Evolutionary conservation across 805 yeast species (phyloP).

Genomic region (Zygosaccharomyces bailii): DNA sequence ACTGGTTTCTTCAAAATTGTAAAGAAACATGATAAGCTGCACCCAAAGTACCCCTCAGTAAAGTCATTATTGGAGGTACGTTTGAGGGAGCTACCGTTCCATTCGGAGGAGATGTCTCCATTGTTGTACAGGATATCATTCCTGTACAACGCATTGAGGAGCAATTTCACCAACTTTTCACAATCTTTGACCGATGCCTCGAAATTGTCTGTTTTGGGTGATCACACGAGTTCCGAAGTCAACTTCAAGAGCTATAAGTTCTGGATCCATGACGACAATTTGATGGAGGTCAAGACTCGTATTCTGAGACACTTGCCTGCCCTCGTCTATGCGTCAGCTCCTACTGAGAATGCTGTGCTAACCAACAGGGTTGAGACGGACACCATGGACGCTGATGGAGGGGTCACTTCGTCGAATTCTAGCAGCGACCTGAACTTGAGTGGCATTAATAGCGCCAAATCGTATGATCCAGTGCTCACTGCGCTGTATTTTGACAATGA

Average conservation of each 20-base stretch:
- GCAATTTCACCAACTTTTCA: slow-evolving; percentile 41
- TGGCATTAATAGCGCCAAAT: slow-evolving; percentile 36
- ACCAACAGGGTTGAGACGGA: slow-evolving; percentile 29
- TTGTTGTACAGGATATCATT: slow-evolving; percentile 77
- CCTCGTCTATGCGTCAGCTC: slow-evolving; percentile 57
- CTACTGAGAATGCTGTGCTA: slow-evolving; percentile 34
- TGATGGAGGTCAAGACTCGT: slow-evolving; percentile 97
- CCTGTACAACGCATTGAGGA: slow-evolving; percentile 76
- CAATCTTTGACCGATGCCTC: slow-evolving; percentile 41
- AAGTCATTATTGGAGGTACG: slow-evolving; percentile 86
- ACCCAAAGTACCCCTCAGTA: slow-evolving; percentile 76
- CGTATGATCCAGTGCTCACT: slow-evolving; percentile 77
- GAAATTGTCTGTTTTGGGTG: slow-evolving; percentile 30
- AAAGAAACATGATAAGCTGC: slow-evolving; percentile 92
- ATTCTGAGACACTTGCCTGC: slow-evolving; percentile 92
- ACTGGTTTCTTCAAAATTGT: slow-evolving; percentile 94
- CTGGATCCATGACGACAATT: slow-evolving; percentile 95
- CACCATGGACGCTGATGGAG: slow-evolving; percentile 26
- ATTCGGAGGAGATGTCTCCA: slow-evolving; percentile 93
- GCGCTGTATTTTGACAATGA: slow-evolving; percentile 85
- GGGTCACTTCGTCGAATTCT: slow-evolving; percentile 35
- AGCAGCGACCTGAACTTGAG: slow-evolving; percentile 48
- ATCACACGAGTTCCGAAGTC: slow-evolving; percentile 32
- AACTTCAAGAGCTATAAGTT: slow-evolving; percentile 70
- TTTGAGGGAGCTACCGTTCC: slow-evolving; percentile 82